Base-by-base conservation (phyloP, 768 basidiomycete genomes). In the Pleurotus sapidus region DNA sequence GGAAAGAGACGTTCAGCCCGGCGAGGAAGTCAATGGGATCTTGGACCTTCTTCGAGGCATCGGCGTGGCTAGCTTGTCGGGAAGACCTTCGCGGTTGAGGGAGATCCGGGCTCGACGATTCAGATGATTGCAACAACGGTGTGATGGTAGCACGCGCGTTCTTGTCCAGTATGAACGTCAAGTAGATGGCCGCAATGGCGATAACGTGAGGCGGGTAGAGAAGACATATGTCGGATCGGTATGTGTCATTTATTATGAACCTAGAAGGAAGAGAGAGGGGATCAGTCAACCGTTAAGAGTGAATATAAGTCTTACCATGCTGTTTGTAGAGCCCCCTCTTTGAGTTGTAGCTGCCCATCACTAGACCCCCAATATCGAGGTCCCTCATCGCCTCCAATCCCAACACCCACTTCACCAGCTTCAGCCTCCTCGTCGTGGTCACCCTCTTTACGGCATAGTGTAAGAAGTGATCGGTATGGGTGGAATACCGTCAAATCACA, bases 221-320 rank as follows among this genome's bases (percentile, higher is more conserved):
- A n/a, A 99, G 84, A 67, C 93, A 94, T 17, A 99, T 77, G 56
- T 95, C 91, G 4, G 93, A 95, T 54, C 95, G 86, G 67, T 94
- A 98, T 0, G 91, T 94, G 70, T 98, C 96, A 73, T 98, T 99
- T 67, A 99, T 84, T 67, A 98, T 86, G 68, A 94, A 95, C 92
- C 95, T 97, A 60, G 25, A 25, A 1, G 15, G 15, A 38, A 12
- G 43, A 56, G 57, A 56, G 57, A 20, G 20, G 1, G 25, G 38
- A 20, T 54, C 30, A 9, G 8, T 2, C 8, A 34, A 9, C 2
- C 30, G 30, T 34, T 9, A 11, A 34, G 8, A 34, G 30, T 34
- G 9, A 34, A 9, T 11, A 11, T 8, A 34, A 3, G 2, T 70
- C 86, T 20, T 67, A 93, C 96, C 95, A 96, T n/a, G 94, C 92